Base-by-base conservation (phyloP, 352 stramenopile species). In the Globisporangium nagaii region DNA sequence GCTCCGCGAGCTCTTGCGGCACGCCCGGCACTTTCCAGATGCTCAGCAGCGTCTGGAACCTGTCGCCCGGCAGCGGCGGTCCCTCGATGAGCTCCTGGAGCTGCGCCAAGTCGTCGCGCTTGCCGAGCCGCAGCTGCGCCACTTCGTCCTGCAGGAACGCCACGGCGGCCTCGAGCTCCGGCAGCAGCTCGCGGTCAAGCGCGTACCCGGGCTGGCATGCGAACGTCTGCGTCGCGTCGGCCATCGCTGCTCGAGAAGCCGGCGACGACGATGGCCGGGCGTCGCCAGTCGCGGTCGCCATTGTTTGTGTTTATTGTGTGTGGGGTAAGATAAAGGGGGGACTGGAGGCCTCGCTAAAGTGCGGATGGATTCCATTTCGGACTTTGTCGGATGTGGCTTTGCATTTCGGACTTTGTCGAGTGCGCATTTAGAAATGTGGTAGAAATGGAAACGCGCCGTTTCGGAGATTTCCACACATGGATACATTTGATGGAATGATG, bases 111-210 rank as follows among this genome's bases (percentile, higher is more conserved):
- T 56, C 35, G 32, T 87, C 77, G 30, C 64, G 72, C 28, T 66
- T 54, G 5, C 73, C 73, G 2, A 64, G 56, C 11, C 65, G 57
- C 12, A 88, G 62, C 52, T 75, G 66, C 19, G 52, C 52, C 17
- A 90, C 65, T 41, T 90, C 73, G 9, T 68, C 59, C 46, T 76
- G 70, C 20, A 90, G 58, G 48, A 71, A 79, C 39, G 73, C 57
- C 39, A 88, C 76, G 24, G 77, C 75, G 17, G 75, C 73, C 45
- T 84, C 67, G 11, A 90, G 56, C 63, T 83, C 66, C 28, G 77
- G 69, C 36, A 85, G 60, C 35, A 78, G 60, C 31, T 59, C 58
- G 40, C 59, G 55, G 47, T 56, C 49, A 19, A 52, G 24, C 22
- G n/a, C 27, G 34, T 30, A 28, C 20, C 58, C 58, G 4, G 42